phyloP scores from a whole-genome alignment of 2,329 filamentous ascomycete species.

The Alternaria panax region DNA sequence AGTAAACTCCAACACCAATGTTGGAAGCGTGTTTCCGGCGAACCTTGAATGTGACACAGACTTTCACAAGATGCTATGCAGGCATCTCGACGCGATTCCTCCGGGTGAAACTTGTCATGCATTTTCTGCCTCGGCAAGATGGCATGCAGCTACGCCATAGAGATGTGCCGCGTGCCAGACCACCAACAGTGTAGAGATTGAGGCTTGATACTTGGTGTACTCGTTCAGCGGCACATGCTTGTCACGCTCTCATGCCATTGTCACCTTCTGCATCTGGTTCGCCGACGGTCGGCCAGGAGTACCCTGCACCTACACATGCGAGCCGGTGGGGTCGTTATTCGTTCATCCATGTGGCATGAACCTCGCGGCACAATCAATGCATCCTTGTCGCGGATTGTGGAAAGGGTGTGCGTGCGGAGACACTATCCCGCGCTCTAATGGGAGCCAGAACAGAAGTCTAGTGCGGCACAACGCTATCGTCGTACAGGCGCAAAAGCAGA shows the following conservation, averaged over 20 bases:
- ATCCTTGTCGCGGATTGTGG: slow-evolving; percentile 25
- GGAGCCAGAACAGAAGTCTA: slow-evolving; percentile 1
- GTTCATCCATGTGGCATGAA: no score
- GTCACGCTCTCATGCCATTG: slow-evolving; percentile 26
- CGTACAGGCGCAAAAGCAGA: slow-evolving; percentile 20
- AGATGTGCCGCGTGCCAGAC: background rate
- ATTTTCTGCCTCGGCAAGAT: slow-evolving; percentile 12
- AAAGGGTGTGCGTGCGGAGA: slow-evolving; percentile 36
- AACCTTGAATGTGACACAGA: background rate
- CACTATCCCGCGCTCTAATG: slow-evolving; percentile 30
- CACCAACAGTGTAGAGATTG: background rate
- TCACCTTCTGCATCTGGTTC: slow-evolving; percentile 42
- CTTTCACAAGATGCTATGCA: background rate
- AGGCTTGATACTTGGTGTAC: slow-evolving; percentile 11
- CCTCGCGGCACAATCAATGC: slow-evolving; percentile 30
- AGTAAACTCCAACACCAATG: background rate
- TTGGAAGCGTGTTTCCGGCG: background rate
- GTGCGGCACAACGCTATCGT: slow-evolving; percentile 14
- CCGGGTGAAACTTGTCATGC: background rate
- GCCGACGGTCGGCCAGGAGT: slow-evolving; percentile 15
- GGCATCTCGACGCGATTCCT: background rate
- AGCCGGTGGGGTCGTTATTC: slow-evolving; percentile 34
- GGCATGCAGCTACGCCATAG: background rate
- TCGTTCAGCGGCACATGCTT: slow-evolving; percentile 23
- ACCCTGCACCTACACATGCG: slow-evolving; percentile 30